Evolutionary conservation across 257 asterid genomes (phyloP).

Genomic region (Euphrasia confusa): DNA sequence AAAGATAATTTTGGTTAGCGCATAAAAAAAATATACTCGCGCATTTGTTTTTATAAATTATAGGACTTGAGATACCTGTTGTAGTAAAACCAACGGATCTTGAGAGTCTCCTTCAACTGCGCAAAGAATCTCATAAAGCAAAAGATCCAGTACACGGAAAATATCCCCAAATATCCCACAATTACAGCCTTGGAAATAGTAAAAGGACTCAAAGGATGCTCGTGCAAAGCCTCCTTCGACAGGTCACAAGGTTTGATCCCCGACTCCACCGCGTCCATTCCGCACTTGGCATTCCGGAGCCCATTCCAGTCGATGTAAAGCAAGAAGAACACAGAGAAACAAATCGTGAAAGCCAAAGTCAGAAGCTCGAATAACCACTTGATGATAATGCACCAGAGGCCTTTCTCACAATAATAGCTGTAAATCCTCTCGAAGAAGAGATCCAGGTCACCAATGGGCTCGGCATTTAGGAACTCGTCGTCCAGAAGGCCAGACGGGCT

Average conservation of each 20-base stretch:
- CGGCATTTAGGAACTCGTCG: slow-evolving; percentile 59
- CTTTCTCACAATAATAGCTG: slow-evolving; percentile 86
- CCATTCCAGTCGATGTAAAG: slow-evolving; percentile 95
- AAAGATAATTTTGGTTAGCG: slow-evolving; percentile 19
- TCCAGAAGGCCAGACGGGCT: slow-evolving; percentile 97
- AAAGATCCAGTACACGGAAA: slow-evolving; percentile 71
- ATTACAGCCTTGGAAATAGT: slow-evolving; percentile 73
- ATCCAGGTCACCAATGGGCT: slow-evolving; percentile 83
- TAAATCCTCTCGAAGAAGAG: slow-evolving; percentile 89
- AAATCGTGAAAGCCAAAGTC: slow-evolving; percentile 76
- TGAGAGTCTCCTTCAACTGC: slow-evolving; percentile 80
- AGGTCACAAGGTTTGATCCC: slow-evolving; percentile 92
- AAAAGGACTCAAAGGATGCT: slow-evolving; percentile 79
- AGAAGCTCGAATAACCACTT: slow-evolving; percentile 89
- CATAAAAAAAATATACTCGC: background rate
- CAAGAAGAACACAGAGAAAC: slow-evolving; percentile 83
- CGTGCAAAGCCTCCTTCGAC: slow-evolving; percentile 82
- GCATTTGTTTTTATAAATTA: background rate
- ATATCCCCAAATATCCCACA: slow-evolving; percentile 80
- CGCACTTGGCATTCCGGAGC: slow-evolving; percentile 91
- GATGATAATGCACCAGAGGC: slow-evolving; percentile 91
- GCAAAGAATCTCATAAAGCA: slow-evolving; percentile 82
- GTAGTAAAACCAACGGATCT: slow-evolving; percentile 72
- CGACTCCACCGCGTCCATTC: slow-evolving; percentile 98
- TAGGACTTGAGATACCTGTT: slow-evolving; percentile 49